A percentile compares a stretch with the other conserved stretches of the same genome.
These are phyloP conservation scores for Linum trigynum DNA, from an alignment of 345 rosid genomes.

Conservation along the genomic window DNA sequence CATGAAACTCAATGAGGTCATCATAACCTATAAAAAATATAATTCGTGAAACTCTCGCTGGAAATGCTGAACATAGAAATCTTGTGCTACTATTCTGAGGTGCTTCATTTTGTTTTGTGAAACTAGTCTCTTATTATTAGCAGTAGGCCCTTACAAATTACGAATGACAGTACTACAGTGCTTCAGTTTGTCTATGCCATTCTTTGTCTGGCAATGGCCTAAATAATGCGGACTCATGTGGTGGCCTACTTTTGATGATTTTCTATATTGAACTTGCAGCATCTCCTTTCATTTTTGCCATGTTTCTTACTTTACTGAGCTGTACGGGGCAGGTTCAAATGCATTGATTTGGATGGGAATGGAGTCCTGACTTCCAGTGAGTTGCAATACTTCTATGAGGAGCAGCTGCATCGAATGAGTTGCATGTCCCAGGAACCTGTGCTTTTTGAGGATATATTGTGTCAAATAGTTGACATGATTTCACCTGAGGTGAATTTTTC, in stretches of 20 bases:
- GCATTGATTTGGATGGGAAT: constrained; percentile 4
- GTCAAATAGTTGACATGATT: constrained; percentile 7
- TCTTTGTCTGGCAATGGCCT: not conserved
- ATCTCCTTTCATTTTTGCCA: not conserved
- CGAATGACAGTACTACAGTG: no score
- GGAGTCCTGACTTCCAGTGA: not conserved
- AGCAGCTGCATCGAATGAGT: constrained; percentile 3
- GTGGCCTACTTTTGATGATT: not conserved
- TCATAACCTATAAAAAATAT: no score
- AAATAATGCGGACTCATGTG: not conserved
- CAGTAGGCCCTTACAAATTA: no score
- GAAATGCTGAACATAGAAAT: no score
- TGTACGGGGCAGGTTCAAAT: constrained; percentile 2
- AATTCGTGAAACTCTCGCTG: no score
- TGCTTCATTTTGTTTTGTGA: no score
- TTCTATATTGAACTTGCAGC: not conserved
- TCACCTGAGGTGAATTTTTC: not conserved
- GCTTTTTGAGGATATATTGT: constrained; percentile 1
- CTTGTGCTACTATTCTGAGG: no score
- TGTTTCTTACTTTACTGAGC: not conserved
- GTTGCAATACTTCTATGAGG: constrained; percentile 5
- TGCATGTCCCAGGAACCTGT: constrained; percentile 5
- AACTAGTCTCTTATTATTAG: no score
- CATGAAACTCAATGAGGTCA: not conserved
- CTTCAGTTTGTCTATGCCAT: not conserved